Percentiles rank a stretch among this genome's conserved stretches.
phyloP scores from a whole-genome alignment of 305 asterid species.

The Ajuga reptans region DNA sequence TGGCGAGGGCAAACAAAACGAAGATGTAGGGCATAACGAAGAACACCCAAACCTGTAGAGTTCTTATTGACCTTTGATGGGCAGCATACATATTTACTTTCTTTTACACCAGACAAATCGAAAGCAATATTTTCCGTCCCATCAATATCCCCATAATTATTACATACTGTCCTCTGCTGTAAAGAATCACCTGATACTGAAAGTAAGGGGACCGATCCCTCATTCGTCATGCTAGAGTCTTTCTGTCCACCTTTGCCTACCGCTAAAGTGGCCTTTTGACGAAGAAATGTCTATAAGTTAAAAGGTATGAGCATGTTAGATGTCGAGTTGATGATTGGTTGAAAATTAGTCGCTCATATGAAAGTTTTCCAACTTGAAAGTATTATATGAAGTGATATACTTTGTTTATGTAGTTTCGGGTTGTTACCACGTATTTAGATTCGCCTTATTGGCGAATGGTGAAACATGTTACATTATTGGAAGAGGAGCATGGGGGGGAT shows the following conservation, averaged over 20 bases:
- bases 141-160: conserved; percentile 20
- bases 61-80: conserved; percentile 55
- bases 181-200: conserved; percentile 28
- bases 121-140: conserved; percentile 20
- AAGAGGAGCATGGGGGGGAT: not conserved
- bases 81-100: conserved; percentile 30
- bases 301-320: conserved; percentile 9
- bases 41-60: conserved; percentile 48
- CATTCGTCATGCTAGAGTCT: conserved; percentile 32
- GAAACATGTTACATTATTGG: not conserved
- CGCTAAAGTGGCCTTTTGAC: conserved; percentile 71
- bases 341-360: not conserved
- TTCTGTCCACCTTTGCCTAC: conserved; percentile 42
- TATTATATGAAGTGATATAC: not conserved
- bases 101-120: conserved; percentile 30
- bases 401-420: not conserved
- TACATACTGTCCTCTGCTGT: conserved; percentile 23
- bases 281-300: conserved; percentile 67
- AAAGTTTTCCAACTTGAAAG: too few relatives aligned
- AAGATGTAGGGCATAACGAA: conserved; percentile 78
- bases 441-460: not conserved
- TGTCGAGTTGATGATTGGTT: not conserved
- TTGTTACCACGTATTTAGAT: not conserved
- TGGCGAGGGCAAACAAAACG: conserved; percentile 64
- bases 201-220: conserved; percentile 21